phyloP scores from a whole-genome alignment of 192 early-diverging fungal genomes.

The Mycoemilia scoparia region DNA sequence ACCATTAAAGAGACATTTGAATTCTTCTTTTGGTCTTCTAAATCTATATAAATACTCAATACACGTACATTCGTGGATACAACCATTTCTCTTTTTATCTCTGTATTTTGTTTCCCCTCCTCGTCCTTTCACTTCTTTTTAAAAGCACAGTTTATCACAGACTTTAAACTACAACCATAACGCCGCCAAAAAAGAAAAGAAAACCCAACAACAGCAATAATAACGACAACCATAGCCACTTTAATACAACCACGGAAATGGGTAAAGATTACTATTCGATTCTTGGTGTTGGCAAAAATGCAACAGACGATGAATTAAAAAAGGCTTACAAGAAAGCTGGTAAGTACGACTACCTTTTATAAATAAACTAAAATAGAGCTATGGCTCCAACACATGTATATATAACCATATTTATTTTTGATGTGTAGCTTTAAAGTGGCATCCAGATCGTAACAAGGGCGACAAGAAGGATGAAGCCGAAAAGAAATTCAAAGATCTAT shows the following conservation, averaged over 20 bases:
- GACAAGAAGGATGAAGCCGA: slow-evolving; percentile 15
- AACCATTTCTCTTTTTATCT: background rate
- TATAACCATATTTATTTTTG: too few species aligned
- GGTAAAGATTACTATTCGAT: slow-evolving; percentile 96
- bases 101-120: background rate
- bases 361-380: too few species aligned
- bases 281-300: slow-evolving; percentile 52
- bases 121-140: background rate
- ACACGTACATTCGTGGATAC: too few species aligned
- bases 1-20: too few species aligned
- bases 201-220: background rate
- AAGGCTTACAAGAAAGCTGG: slow-evolving; percentile 66
- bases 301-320: slow-evolving; percentile 62
- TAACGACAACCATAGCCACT: background rate
- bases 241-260: too few species aligned
- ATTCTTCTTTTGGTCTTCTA: too few species aligned
- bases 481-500: slow-evolving; percentile 88
- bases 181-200: background rate
- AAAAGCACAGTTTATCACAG: background rate
- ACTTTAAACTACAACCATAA: background rate
- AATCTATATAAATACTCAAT: too few species aligned
- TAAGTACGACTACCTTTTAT: too few species aligned
- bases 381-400: too few species aligned
- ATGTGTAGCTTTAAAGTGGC: slow-evolving; percentile 34
- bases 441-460: slow-evolving; percentile 26